Evolutionary conservation across 1,284 basidiomycete genomes (phyloP), one percentile per base, ranked within the genome.

Genomic region (Pholiota adiposa): DNA sequence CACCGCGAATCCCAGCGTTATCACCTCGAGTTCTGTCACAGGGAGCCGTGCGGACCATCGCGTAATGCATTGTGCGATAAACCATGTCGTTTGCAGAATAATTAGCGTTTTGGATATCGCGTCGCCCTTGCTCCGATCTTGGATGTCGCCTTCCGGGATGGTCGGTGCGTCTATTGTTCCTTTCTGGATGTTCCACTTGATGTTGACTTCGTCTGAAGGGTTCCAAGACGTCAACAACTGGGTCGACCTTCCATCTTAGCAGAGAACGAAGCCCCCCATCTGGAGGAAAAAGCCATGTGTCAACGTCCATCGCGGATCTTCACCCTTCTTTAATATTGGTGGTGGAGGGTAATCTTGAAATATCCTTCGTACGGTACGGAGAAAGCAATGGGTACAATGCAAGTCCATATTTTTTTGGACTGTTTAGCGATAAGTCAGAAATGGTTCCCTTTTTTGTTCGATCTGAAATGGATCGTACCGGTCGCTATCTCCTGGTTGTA

Each of bases 191-290:
- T 53, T 27, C 21, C 38, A 38, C 9, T 9, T 8, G 21, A 38
- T 12, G 19, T 43, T 43, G 2, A 25, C 18, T n/a, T n/a, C n/a
- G n/a, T n/a, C n/a, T n/a, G n/a, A n/a, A n/a, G n/a, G n/a, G n/a
- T n/a, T n/a, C n/a, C n/a, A n/a, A n/a, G n/a, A n/a, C n/a, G n/a
- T 11, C 14, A 12, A 18, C 21, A 19, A 18, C 29, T 51, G 25
- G 9, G 12, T 6, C 6, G 31, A 29, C 18, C 29, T 44, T 16
- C 41, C 19, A 23, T 29, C 36, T 34, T 65, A 36, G 36, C 51
- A 54, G 33, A 50, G 40, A 41, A 54, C 58, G 36, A 74, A 73
- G 0, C 71, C 72, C 9, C 72, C 73, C 67, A 73, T 74, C 6
- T 68, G 54, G 7, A 63, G 16, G 40, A 63, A 63, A 18, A 54